phyloP scores from a whole-genome alignment of 352 stramenopile species.

The Phytophthora quininea region DNA sequence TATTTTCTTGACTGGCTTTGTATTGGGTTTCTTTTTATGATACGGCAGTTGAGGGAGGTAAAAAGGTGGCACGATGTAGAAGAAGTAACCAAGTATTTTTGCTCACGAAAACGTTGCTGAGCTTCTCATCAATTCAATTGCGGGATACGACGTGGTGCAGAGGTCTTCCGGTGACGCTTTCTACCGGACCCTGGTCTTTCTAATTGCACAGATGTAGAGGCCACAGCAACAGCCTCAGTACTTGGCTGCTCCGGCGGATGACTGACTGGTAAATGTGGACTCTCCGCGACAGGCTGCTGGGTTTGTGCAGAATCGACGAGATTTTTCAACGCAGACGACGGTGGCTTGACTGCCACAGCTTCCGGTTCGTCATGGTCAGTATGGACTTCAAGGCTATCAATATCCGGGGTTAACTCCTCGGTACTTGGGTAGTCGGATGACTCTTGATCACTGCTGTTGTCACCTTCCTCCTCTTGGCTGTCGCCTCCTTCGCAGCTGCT shows the following conservation, averaged over 20 bases:
- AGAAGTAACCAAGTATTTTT: slow-evolving; percentile 18
- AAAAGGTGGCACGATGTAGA: too few relatives aligned
- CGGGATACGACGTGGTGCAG: slow-evolving; percentile 53
- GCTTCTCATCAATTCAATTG: slow-evolving; percentile 17
- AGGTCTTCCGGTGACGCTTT: slow-evolving; percentile 64
- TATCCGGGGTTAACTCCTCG: slow-evolving; percentile 15
- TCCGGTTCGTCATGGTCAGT: slow-evolving; percentile 36
- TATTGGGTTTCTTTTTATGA: slow-evolving; percentile 12
- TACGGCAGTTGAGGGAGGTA: too few relatives aligned
- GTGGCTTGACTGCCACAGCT: slow-evolving; percentile 13
- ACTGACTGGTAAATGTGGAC: slow-evolving; percentile 13
- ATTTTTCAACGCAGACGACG: background rate
- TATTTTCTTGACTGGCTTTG: slow-evolving; percentile 25
- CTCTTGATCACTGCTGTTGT: slow-evolving; percentile 6
- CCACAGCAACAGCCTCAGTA: slow-evolving; percentile 1
- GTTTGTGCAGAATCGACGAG: slow-evolving; percentile 11
- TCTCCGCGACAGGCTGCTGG: slow-evolving; percentile 1
- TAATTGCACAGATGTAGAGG: slow-evolving; percentile 3
- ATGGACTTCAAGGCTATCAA: slow-evolving; percentile 8
- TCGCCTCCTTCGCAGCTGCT: slow-evolving; percentile 25
- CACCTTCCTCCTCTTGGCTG: slow-evolving; percentile 8
- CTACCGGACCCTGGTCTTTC: slow-evolving; percentile 49
- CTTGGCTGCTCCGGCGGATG: background rate
- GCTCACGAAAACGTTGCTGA: slow-evolving; percentile 7
- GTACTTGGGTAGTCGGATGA: slow-evolving; percentile 16